Conservation (phyloP, 1,284 basidiomycete genomes). For the Amylostereum areolatum region DNA sequence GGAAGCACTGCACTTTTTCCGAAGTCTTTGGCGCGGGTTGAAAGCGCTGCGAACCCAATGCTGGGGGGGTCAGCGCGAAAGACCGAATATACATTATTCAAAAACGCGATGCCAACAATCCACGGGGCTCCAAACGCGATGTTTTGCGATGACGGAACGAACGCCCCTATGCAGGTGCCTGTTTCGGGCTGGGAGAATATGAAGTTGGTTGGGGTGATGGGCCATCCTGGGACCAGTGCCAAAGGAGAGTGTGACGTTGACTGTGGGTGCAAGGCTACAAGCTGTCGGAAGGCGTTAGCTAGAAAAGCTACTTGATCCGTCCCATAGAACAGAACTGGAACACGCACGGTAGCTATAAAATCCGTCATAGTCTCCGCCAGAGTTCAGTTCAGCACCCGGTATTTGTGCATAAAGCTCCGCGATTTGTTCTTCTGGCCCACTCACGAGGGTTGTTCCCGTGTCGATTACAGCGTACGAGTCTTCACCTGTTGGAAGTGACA, state of each 20-base stretch:
- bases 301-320: too few species aligned
- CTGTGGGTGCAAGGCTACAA: conserved; percentile 50
- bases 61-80: conserved; percentile 72
- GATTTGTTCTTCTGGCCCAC: conserved; percentile 65
- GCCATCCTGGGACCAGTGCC: conserved; percentile 62
- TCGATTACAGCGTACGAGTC: conserved; percentile 61
- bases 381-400: conserved; percentile 53
- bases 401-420: conserved; percentile 71
- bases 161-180: conserved; percentile 73
- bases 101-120: conserved; percentile 93
- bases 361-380: conserved; percentile 59
- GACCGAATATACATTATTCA: conserved; percentile 91
- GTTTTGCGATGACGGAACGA: too few species aligned
- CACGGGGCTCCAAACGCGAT: conserved; percentile 60
- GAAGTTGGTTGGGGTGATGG: conserved; percentile 78
- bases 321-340: too few species aligned
- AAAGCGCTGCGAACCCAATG: conserved; percentile 75
- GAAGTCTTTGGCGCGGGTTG: conserved; percentile 36
- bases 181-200: conserved; percentile 45
- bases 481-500: conserved; percentile 44
- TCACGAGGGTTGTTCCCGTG: conserved; percentile 90
- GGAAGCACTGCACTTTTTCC: conserved; percentile 36
- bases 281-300: conserved; percentile 7
- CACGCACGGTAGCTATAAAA: conserved; percentile 70
- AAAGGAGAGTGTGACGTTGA: conserved; percentile 71